A percentile compares a stretch with the other conserved stretches of the same genome.
Evolutionary conservation across 2,329 filamentous ascomycete species (phyloP).

Genomic region (Epichloe brachyelytri): DNA sequence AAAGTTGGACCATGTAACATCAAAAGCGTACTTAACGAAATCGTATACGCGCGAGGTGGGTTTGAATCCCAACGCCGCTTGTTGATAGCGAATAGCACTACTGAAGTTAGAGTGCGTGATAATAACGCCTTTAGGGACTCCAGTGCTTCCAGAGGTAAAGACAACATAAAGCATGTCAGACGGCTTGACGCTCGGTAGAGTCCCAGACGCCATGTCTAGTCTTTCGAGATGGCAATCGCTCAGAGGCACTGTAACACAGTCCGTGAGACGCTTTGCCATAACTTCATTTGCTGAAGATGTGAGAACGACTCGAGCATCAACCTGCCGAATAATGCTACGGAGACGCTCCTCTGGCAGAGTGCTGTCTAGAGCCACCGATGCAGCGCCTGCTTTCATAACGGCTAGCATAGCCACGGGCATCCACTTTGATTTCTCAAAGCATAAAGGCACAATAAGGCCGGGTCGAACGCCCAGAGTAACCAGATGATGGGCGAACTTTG

Average conservation of each 20-base stretch:
- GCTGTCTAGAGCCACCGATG: slow-evolving; percentile 8
- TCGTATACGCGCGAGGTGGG: slow-evolving; percentile 5
- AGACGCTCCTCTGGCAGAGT: slow-evolving; percentile 6
- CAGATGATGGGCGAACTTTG: slow-evolving; percentile 5
- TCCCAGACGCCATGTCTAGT: neutral
- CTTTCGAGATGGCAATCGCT: neutral
- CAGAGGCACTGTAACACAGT: neutral
- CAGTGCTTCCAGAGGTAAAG: slow-evolving; percentile 13
- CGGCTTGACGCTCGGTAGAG: neutral
- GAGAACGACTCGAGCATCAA: neutral
- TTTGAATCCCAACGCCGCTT: slow-evolving; percentile 1
- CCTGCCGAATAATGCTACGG: slow-evolving; percentile 1
- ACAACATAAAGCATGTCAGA: slow-evolving; percentile 3
- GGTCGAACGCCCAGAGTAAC: slow-evolving; percentile 10
- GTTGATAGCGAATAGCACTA: slow-evolving; percentile 5
- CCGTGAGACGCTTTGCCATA: neutral
- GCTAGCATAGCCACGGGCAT: slow-evolving; percentile 18
- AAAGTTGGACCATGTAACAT: slow-evolving; percentile 5
- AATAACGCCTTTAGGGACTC: slow-evolving; percentile 11
- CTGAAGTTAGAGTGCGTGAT: slow-evolving; percentile 7
- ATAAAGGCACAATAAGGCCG: slow-evolving; percentile 17
- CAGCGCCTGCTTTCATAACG: slow-evolving; percentile 20
- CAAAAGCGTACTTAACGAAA: slow-evolving; percentile 6
- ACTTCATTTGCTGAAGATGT: neutral
- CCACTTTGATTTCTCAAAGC: slow-evolving; percentile 24